Conservation (phyloP, 2,329 filamentous ascomycete genomes). For the Coniochaeta prunicola region DNA sequence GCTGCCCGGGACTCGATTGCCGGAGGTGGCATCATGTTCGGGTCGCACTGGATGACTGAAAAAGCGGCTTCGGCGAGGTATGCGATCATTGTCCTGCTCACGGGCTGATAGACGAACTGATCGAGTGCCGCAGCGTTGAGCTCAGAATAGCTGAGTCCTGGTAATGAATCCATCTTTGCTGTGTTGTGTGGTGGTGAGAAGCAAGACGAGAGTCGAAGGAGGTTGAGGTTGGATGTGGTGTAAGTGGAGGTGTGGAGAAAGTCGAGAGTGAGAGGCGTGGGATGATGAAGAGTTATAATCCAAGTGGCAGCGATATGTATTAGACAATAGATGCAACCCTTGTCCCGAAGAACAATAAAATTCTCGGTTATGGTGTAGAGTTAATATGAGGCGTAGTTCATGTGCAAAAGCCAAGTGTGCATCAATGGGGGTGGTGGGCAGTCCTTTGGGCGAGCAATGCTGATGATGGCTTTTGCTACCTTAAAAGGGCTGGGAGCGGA, state of each 20-base stretch:
- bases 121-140: constrained; percentile 71
- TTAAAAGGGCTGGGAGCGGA: not conserved
- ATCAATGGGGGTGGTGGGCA: not conserved
- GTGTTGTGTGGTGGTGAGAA: constrained; percentile 7
- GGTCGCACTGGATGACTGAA: constrained; percentile 75
- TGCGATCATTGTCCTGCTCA: constrained; percentile 68
- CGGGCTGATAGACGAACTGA: constrained; percentile 71
- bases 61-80: constrained; percentile 69
- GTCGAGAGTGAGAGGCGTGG: not conserved
- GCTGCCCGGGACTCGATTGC: constrained; percentile 19
- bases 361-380: not conserved
- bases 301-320: not conserved
- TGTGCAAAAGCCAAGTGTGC: not conserved
- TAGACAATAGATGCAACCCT: not conserved
- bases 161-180: constrained; percentile 38
- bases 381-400: constrained; percentile 1
- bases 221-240: not conserved
- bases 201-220: not conserved
- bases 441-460: not conserved
- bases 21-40: constrained; percentile 43
- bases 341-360: not conserved
- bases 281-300: not conserved
- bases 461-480: not conserved
- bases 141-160: constrained; percentile 39
- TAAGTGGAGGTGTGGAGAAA: constrained; percentile 1